These are phyloP conservation scores for Epichloe elymi DNA, from an alignment of 2,329 filamentous ascomycete species.

Conservation along the genomic window DNA sequence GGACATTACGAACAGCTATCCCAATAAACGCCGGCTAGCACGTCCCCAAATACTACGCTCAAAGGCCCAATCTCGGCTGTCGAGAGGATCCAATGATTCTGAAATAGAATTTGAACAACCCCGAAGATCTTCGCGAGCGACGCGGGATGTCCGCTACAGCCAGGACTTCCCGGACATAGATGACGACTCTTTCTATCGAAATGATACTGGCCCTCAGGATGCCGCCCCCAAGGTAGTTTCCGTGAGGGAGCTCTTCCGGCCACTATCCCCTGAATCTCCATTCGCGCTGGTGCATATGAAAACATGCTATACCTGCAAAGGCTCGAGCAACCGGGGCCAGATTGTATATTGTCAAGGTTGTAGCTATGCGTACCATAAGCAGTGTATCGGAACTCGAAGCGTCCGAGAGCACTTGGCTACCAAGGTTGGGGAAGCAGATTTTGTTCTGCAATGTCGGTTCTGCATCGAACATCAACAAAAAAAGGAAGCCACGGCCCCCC, in stretches of 20 bases:
- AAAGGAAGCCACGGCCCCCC: conserved; percentile 58
- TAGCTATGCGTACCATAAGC: conserved; percentile 68
- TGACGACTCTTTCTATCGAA: conserved; percentile 41
- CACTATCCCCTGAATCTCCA: conserved; percentile 42
- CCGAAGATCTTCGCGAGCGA: conserved; percentile 36
- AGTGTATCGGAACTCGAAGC: conserved; percentile 63
- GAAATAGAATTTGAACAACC: conserved; percentile 41
- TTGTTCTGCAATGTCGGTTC: conserved; percentile 79
- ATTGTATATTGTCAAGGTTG: conserved; percentile 89
- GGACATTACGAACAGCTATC: conserved; percentile 17
- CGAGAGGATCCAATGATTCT: conserved; percentile 20
- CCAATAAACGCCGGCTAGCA: conserved; percentile 10
- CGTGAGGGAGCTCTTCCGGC: conserved; percentile 62
- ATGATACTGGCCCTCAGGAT: conserved; percentile 30
- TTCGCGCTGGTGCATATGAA: conserved; percentile 61
- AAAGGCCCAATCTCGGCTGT: conserved; percentile 8
- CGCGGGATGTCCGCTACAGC: conserved; percentile 30
- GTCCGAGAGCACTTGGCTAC: conserved; percentile 78
- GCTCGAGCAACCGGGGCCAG: conserved; percentile 38
- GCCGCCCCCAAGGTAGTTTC: conserved; percentile 44
- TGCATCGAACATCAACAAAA: conserved; percentile 57
- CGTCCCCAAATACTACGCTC: conserved; percentile 11
- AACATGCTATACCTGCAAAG: conserved; percentile 57
- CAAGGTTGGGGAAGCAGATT: conserved; percentile 63
- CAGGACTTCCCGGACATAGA: conserved; percentile 41